Conservation (phyloP, 2,329 filamentous ascomycete genomes). For the Teratosphaeria zuluensis region DNA sequence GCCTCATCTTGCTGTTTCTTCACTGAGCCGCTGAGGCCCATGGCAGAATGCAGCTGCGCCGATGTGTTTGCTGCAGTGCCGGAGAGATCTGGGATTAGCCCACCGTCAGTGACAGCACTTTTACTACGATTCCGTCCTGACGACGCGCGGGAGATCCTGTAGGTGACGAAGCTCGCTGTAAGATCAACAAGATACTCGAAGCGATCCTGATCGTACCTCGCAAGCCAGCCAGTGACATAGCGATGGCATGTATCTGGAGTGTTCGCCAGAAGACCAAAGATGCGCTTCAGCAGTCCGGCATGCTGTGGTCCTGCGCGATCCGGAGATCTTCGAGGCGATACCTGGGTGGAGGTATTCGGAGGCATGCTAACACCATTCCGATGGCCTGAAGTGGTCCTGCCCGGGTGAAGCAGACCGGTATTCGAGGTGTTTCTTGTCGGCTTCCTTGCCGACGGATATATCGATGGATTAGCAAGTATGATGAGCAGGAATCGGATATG, state of each 20-base stretch:
- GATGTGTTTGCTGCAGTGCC: conserved; percentile 52
- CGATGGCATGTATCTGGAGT: conserved; percentile 66
- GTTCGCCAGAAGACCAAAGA: conserved; percentile 71
- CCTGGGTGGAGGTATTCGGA: conserved; percentile 9
- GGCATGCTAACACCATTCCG: conserved; percentile 6
- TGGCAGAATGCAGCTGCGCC: conserved; percentile 67
- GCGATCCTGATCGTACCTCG: conserved; percentile 55
- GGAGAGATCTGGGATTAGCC: conserved; percentile 64
- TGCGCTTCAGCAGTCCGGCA: conserved; percentile 75
- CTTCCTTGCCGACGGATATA: conserved; percentile 41
- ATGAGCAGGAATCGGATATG: conserved; percentile 72
- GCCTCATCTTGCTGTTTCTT: conserved; percentile 44
- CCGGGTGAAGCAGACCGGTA: not conserved
- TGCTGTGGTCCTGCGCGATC: conserved; percentile 51
- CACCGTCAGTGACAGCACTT: conserved; percentile 52
- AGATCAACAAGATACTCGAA: conserved; percentile 70
- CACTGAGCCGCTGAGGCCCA: conserved; percentile 45
- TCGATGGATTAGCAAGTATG: conserved; percentile 65
- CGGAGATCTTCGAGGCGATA: conserved; percentile 17
- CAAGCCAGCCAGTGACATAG: conserved; percentile 68
- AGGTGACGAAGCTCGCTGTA: conserved; percentile 67
- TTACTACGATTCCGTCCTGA: conserved; percentile 51
- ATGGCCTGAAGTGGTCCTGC: conserved; percentile 10
- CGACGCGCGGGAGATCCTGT: conserved; percentile 63
- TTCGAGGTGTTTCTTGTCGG: conserved; percentile 5